Base-by-base conservation (phyloP, 2,329 filamentous ascomycete species). In the Fusarium sp. region DNA sequence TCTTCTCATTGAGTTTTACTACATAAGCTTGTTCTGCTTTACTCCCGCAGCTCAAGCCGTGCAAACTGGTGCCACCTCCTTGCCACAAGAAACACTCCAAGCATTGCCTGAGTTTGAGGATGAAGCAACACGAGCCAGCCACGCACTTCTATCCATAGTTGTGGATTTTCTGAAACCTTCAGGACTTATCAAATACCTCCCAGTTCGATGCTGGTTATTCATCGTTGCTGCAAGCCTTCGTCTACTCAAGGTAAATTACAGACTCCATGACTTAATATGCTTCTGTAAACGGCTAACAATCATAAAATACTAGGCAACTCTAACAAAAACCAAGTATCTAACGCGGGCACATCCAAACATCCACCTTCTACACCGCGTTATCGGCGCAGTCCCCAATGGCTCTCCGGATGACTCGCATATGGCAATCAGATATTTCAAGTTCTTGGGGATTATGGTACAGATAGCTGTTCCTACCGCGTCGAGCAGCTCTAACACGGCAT, bases 381-480 rank as follows among this genome's bases (percentile, higher is more conserved):
- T 49, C 29, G 33, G 19, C 33, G n/a, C 29, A 19, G 29, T 49
- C n/a, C 46, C 33, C 4, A 15, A 5, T 23, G 29, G 29, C 29
- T 49, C 46, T 3, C 46, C 46, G 19, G 29, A 49, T 49, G 46
- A 49, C n/a, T 49, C 46, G 29, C 46, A 49, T 23, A 49, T 49
- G 46, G 29, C 46, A 15, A 33, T 49, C 16, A 29, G 29, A 10
- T 49, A 23, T 14, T 29, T 29, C 46, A 49, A 49, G 8, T 49
- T 49, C 23, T 21, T 49, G 1, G 29, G 46, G 16, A 49, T 49
- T 3, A 33, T 49, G 29, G 29, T 33, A 23, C 46, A 49, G 16
- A 49, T 49, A 23, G n/a, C 29, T 5, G 21, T 33, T 10, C 46
- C 46, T 4, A 29, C 16, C 2, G 11, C 10, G 11, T 23, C 29